A percentile compares a stretch with the other conserved stretches of the same genome.
phyloP scores from a whole-genome alignment of 2,329 filamentous ascomycete species.

The Leptographium radiaticola region DNA sequence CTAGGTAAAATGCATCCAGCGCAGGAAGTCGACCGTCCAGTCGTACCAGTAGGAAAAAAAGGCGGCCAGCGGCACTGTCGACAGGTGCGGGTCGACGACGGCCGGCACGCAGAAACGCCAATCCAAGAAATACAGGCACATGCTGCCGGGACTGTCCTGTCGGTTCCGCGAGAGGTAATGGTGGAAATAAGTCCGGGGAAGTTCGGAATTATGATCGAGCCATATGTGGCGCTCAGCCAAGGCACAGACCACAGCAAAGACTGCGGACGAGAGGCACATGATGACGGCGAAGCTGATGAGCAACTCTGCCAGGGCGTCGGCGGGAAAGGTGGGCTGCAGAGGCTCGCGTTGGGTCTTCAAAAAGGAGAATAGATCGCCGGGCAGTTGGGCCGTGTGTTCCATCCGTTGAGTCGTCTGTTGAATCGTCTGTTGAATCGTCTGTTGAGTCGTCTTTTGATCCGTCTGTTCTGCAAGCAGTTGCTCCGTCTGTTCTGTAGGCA shows the following conservation, averaged over 20 bases:
- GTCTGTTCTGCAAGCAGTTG: too few species aligned
- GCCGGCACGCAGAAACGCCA: constrained; percentile 4
- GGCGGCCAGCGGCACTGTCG: neutral
- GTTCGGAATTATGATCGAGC: constrained; percentile 8
- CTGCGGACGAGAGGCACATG: neutral
- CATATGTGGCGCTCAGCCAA: constrained; percentile 6
- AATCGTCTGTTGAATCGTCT: too few species aligned
- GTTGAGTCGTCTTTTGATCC: too few species aligned
- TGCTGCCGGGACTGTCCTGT: neutral
- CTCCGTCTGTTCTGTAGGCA: too few species aligned
- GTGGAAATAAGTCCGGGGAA: constrained; percentile 4
- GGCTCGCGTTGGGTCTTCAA: neutral
- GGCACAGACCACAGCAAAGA: neutral
- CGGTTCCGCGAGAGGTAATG: constrained; percentile 2
- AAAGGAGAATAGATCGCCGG: neutral
- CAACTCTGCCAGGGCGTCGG: constrained; percentile 5
- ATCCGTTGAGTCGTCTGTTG: too few species aligned
- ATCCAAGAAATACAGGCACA: neutral
- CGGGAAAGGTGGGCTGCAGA: neutral
- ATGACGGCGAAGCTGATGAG: neutral
- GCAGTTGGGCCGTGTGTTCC: neutral
- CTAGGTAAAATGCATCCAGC: neutral
- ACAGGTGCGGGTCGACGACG: constrained; percentile 4
- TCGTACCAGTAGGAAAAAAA: neutral
- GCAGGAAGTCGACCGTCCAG: neutral